Percentiles rank a stretch among this genome's conserved stretches.
These are phyloP conservation scores for Penicillium steckii DNA, from an alignment of 495 filamentous ascomycete species.

Conservation along the genomic window DNA sequence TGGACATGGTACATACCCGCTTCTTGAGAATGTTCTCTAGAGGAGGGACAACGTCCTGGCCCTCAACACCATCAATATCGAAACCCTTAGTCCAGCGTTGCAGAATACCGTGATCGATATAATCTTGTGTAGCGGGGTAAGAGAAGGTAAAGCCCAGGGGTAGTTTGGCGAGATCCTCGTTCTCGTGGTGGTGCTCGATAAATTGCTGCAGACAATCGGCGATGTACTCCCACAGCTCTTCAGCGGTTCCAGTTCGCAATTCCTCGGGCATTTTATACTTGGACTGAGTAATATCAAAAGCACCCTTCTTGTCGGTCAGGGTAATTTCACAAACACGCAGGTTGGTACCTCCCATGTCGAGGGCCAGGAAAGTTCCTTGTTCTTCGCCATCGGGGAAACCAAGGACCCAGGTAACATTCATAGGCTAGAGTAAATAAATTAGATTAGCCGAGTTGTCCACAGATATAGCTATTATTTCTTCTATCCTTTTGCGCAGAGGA, in stretches of 20 bases:
- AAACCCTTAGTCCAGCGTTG: conserved; percentile 99
- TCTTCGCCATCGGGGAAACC: conserved; percentile 87
- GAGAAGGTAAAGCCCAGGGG: conserved; percentile 98
- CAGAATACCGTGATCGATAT: conserved; percentile 92
- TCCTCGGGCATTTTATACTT: conserved; percentile 98
- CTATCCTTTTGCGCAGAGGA: not conserved
- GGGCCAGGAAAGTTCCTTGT: conserved; percentile 84
- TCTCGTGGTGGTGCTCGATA: conserved; percentile 85
- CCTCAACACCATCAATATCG: conserved; percentile 95
- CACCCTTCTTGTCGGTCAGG: conserved; percentile 84
- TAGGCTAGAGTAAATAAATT: conserved; percentile 79
- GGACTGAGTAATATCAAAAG: conserved; percentile 98
- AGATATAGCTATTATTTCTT: too few relatives aligned
- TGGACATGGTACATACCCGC: conserved; percentile 54
- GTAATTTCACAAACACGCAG: conserved; percentile 96
- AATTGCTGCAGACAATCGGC: conserved; percentile 97
- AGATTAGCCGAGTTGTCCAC: too few relatives aligned
- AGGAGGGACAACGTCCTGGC: conserved; percentile 89
- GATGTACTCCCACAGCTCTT: conserved; percentile 97
- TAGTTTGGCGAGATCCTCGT: conserved; percentile 57
- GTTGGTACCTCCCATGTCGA: conserved; percentile 99
- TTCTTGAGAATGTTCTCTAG: conserved; percentile 81
- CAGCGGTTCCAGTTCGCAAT: conserved; percentile 83
- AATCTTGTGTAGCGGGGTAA: conserved; percentile 93
- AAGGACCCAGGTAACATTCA: conserved; percentile 99